Percentiles rank a stretch among this genome's conserved stretches.
phyloP scores from a whole-genome alignment of 768 basidiomycete species.

The Tephrocybe sp. region DNA sequence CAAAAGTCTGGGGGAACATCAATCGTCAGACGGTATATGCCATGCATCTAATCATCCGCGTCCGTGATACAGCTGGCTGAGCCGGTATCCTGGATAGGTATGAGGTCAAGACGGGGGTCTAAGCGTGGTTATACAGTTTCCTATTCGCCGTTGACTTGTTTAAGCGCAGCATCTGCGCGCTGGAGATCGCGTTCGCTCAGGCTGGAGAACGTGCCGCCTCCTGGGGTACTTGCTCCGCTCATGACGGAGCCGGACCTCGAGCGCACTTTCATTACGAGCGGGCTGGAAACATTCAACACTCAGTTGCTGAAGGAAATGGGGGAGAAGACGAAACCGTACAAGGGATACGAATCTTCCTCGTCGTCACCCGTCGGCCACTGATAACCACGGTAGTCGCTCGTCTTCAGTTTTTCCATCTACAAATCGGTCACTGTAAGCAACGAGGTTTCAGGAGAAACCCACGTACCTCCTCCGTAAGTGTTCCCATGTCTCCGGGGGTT shows the following conservation, averaged over 20 bases:
- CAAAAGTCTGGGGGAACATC: not conserved
- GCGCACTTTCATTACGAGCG: conserved; percentile 86
- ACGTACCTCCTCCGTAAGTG: conserved; percentile 78
- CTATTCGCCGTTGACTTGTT: conserved; percentile 33
- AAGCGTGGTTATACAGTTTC: not conserved
- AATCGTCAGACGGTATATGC: no score
- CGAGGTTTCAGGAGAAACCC: not conserved
- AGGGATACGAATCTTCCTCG: conserved; percentile 89
- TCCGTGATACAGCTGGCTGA: no score
- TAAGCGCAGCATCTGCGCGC: conserved; percentile 86
- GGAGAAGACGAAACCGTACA: conserved; percentile 48
- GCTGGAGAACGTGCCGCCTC: conserved; percentile 74
- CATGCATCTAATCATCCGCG: not conserved
- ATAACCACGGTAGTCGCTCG: conserved; percentile 81
- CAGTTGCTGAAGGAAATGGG: conserved; percentile 1
- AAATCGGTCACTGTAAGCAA: not conserved
- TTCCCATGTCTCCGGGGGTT: conserved; percentile 93
- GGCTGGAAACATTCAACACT: conserved; percentile 44
- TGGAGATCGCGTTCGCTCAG: conserved; percentile 85
- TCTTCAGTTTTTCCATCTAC: conserved; percentile 82
- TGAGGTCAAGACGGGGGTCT: not conserved
- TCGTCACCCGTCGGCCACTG: conserved; percentile 66
- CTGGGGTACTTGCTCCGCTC: conserved; percentile 76
- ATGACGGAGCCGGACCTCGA: conserved; percentile 76
- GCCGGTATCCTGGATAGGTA: no score